Base-by-base conservation (phyloP, 257 asterid genomes). In the Handroanthus guayacan region DNA sequence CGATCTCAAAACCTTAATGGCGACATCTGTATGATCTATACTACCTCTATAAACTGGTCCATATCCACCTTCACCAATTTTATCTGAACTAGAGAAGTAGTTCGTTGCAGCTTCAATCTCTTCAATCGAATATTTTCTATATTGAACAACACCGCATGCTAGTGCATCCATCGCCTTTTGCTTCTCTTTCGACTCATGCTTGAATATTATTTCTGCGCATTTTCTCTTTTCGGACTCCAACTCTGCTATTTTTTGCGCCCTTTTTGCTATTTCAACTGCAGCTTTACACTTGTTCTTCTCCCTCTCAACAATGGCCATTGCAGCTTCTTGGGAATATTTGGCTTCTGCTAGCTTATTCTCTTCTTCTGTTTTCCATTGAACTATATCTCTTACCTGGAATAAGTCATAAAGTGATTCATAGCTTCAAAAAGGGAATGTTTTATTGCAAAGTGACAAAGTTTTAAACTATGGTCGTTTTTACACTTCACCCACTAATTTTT, bases 11-110 rank as follows among this genome's bases (percentile, higher is more conserved):
- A 89, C 89, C 86, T 95, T 95, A 72, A 92, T 84, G 56, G 99
- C 99, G 41, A 92, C 97, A 4, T 87, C 58, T 0, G 96, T 95
- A 85, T 92, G 95, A 81, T 91, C 98, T 44, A 92, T 82, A 25
- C 13, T 69, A 37, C 85, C 98, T 82, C 76, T 87, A 68, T 78
- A 92, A 48, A 92, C 97, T 1, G 93, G 91, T 44, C 99, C 98
- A 62, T 95, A 95, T 12, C 97, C 92, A 14, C 99, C 99, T 86
- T 92, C 97, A 7, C 99, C 99, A 25, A 92, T 87, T 83, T 85
- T 88, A 3, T 84, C 81, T 5, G 89, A 74, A 12, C 2, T 17
- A 50, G 84, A 65, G 83, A 92, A 95, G 77, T 86, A 38, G 58
- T 85, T 72, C 0, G 99, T 95, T 65, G 99, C 95, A 13, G 18